Base-by-base conservation (phyloP, 441 rosid species). In the Erysimum cheiri region DNA sequence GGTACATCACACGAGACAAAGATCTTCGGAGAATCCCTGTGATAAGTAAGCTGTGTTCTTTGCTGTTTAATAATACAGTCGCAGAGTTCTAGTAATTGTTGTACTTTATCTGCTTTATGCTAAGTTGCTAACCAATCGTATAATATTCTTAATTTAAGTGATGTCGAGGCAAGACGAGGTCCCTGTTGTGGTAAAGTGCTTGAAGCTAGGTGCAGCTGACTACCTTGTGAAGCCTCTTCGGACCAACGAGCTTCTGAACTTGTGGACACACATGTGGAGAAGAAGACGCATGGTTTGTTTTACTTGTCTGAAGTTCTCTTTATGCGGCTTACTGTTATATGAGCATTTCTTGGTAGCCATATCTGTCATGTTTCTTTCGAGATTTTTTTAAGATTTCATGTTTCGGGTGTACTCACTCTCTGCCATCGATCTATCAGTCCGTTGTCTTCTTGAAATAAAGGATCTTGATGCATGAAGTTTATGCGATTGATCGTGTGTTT, bases 251-350 rank as follows among this genome's bases (percentile, higher is more conserved):
- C 82, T 94, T 66, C 79, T 94, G 75, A 94, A 92, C 83, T 81
- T 94, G 77, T 94, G 99, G 99, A 92, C 97, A 7, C 98, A 94
- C 85, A 86, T 94, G 98, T 94, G 99, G 99, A 87, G 99, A 80
- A 85, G 99, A 81, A 75, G 97, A 80, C 93, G 85, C 75, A 85
- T 87, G 99, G 99, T 94, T 74, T 81, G 93, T 82, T 71, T 72
- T 72, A 11, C 71, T 64, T 68, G 37, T 47, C 60, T 44, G 1
- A 11, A 50, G 8, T 74, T n/a, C 37, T 44, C 24, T 63, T 10
- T 43, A 7, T 19, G 22, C 22, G 22, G 22, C n/a, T n/a, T n/a
- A n/a, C n/a, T n/a, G n/a, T n/a, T n/a, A n/a, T n/a, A n/a, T n/a
- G n/a, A n/a, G n/a, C n/a, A n/a, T n/a, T n/a, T n/a, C n/a, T n/a